A percentile compares a stretch with the other conserved stretches of the same genome.
phyloP scores from a whole-genome alignment of 352 stramenopile species.

The Thalassiosira oceanica region DNA sequence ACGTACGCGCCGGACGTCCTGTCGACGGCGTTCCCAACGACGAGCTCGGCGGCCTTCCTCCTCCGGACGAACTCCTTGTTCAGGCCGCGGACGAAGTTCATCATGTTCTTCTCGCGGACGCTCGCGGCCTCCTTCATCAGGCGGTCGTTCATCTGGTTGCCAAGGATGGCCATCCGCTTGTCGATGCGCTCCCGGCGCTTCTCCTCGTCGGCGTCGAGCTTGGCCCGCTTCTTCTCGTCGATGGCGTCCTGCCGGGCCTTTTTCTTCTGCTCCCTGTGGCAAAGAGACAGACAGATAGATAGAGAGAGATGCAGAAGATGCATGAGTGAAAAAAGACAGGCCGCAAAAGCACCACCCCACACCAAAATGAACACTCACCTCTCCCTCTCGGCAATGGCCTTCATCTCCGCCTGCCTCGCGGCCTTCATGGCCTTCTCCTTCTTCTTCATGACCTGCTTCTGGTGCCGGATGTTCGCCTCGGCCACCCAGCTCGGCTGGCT shows the following conservation, averaged over 20 bases:
- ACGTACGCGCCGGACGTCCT: no score
- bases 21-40: slow-evolving; percentile 57
- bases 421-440: slow-evolving; percentile 36
- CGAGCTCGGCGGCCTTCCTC: slow-evolving; percentile 62
- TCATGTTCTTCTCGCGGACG: slow-evolving; percentile 73
- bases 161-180: slow-evolving; percentile 63
- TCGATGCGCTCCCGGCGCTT: slow-evolving; percentile 66
- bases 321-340: no score
- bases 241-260: slow-evolving; percentile 38
- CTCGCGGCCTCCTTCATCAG: slow-evolving; percentile 73
- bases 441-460: slow-evolving; percentile 57
- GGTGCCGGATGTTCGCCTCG: slow-evolving; percentile 61
- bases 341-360: no score
- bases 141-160: slow-evolving; percentile 76
- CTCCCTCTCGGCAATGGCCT: neutral
- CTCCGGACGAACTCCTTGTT: slow-evolving; percentile 73
- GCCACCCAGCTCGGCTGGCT: slow-evolving; percentile 58
- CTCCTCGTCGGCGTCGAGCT: slow-evolving; percentile 64
- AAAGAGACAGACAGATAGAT: no score
- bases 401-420: neutral
- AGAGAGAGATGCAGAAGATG: no score
- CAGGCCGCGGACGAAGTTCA: slow-evolving; percentile 64
- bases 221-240: slow-evolving; percentile 28
- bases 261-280: slow-evolving; percentile 65
- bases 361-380: no score